Evolutionary conservation across 2,329 filamentous ascomycete species (phyloP).

Genomic region (Kalmusia sp.): DNA sequence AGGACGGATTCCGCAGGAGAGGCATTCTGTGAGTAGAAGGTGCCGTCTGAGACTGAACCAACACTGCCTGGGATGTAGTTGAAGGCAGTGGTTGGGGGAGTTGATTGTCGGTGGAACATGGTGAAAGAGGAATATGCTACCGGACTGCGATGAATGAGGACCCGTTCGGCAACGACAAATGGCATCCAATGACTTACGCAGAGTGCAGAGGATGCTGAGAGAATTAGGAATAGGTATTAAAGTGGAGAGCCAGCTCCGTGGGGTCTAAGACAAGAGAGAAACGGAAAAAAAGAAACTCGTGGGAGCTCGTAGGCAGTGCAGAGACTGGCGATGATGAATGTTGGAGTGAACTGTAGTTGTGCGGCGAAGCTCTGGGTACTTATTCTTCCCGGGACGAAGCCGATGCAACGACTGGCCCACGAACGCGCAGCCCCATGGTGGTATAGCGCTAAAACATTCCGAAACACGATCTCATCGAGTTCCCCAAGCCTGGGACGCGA

Average conservation of each 20-base stretch:
- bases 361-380: constrained; percentile 48
- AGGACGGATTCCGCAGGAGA: constrained; percentile 69
- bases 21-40: constrained; percentile 69
- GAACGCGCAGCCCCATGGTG: constrained; percentile 22
- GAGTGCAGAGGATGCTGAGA: constrained; percentile 23
- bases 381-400: constrained; percentile 42
- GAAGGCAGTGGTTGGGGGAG: constrained; percentile 50
- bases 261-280: constrained; percentile 50
- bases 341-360: constrained; percentile 33
- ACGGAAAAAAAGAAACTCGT: constrained; percentile 48
- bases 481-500: constrained; percentile 33
- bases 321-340: constrained; percentile 28
- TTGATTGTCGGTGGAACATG: constrained; percentile 55
- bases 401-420: constrained; percentile 38
- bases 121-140: constrained; percentile 41
- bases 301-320: constrained; percentile 31
- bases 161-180: constrained; percentile 5
- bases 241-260: constrained; percentile 54
- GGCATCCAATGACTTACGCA: constrained; percentile 39
- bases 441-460: constrained; percentile 45
- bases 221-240: constrained; percentile 49
- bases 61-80: constrained; percentile 49
- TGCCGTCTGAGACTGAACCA: constrained; percentile 64
- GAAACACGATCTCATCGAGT: constrained; percentile 49
- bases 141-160: constrained; percentile 37